Evolutionary conservation across 2,329 filamentous ascomycete genomes (phyloP).

Genomic region (Nakataea oryzae): DNA sequence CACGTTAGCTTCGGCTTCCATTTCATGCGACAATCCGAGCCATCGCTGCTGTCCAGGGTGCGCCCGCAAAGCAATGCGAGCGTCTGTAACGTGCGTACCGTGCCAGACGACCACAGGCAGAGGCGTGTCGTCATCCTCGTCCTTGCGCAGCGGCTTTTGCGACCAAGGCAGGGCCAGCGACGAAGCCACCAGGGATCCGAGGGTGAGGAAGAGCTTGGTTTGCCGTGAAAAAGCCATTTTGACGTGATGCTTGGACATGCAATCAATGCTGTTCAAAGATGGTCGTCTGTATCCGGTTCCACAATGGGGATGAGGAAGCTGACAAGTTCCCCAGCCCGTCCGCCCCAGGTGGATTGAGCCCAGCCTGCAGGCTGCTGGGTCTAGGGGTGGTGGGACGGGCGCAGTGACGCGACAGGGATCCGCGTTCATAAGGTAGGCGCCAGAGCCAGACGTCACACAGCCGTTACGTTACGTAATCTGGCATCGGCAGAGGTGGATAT

Average conservation of each 20-base stretch:
- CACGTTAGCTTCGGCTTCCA: background rate
- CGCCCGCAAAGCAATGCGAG: background rate
- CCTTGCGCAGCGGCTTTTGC: background rate
- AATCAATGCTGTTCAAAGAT: background rate
- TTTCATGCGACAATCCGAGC: no score
- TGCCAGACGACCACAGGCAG: constrained; percentile 94
- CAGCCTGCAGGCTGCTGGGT: background rate
- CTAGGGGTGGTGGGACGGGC: no score
- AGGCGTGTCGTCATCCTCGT: constrained; percentile 46
- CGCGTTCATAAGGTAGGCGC: no score
- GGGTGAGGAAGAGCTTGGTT: constrained; percentile 16
- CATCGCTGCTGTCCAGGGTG: no score
- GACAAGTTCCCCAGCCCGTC: no score
- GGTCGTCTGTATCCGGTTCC: no score
- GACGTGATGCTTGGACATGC: background rate
- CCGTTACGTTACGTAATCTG: background rate
- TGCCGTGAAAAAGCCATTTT: constrained; percentile 17
- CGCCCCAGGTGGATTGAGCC: no score
- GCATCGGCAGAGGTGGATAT: no score
- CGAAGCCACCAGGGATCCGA: constrained; percentile 21
- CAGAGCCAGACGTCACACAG: background rate
- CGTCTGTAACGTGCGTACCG: constrained; percentile 27
- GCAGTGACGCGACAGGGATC: no score
- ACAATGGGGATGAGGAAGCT: background rate
- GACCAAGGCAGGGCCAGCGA: constrained; percentile 17